Base-by-base conservation (phyloP, 495 filamentous ascomycete genomes). In the Xanthoparmelia taractica region DNA sequence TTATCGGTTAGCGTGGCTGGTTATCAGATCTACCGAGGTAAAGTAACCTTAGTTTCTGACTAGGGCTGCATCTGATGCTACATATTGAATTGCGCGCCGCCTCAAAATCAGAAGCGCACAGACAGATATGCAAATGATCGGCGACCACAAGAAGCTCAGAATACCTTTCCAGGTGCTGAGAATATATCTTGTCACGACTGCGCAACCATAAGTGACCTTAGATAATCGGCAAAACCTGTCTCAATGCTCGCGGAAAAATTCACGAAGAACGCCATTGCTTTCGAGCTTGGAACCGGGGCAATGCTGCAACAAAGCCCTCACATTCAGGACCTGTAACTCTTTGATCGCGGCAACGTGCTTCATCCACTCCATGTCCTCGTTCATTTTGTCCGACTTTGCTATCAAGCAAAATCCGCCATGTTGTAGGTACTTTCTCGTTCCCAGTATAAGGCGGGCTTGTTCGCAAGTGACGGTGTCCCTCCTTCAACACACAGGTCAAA, bases 161-260 rank as follows among this genome's bases (percentile, higher is more conserved):
- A 54, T 1, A 18, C 5, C 8, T n/a, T 20, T 15, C 27, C 20
- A n/a, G 27, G 37, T 23, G 40, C 8, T 43, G 0, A 29, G 38
- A 40, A 36, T 31, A 47, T 3, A 47, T 3, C n/a, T 57, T 48
- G 61, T 61, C 33, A 65, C 15, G n/a, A 36, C 40, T 57, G 50
- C 63, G 33, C 50, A 31, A 74, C 20, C 73, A 74, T 68, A 66
- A 73, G 65, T 45, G 64, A 68, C 57, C 63, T 72, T 41, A 84
- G 58, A 65, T 75, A 82, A 59, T 79, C 75, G 34, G 71, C 70
- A 67, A 84, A 76, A 15, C 77, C 78, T 18, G 59, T 69, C 65
- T 83, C 79, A 10, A 84, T 76, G 33, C 78, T 79, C 10, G 71
- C 72, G n/a, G 78, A 81, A 60, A 83, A 80, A 18, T 76, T 74